Evolutionary conservation across 2,329 filamentous ascomycete genomes (phyloP), one percentile per base, ranked within the genome.

Genomic region (Aspergillus felis): DNA sequence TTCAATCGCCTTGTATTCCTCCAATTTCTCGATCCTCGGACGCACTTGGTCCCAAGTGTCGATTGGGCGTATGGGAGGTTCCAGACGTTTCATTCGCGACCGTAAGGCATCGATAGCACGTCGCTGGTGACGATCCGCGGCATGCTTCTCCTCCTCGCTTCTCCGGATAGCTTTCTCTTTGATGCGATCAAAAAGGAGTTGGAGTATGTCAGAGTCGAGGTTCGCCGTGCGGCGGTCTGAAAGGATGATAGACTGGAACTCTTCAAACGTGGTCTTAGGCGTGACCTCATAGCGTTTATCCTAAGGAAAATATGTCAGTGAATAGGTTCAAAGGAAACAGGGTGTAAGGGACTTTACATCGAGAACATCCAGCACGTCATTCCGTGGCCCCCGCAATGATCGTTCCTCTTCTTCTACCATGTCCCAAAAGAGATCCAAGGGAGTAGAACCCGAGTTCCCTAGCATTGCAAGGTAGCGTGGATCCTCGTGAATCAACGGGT

Each of bases 351-450:
- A 14, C 78, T 87, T 80, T 75, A 94, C 91, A 81, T 95, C 90
- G 65, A 96, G 82, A 64, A 94, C 91, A 76, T 96, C 92, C 63
- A 94, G 79, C 42, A 95, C 89, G 69, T 92, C 87, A 70, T 94
- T 95, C 60, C 91, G 84, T 51, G 88, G 87, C 51, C 85, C 87
- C 60, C 92, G 88, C 50, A 97, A 80, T n/a, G 88, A 87, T 57
- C 90, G 86, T 70, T 99, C 93, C 73, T 97, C 92, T 72, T 96
- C 92, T 72, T 97, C 94, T 27, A 97, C 83, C 50, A 92, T 81
- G 72, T 99, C 94, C 91, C 93, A 97, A 78, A 99, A 97, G 6
- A 99, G 81, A 68, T 97, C 92, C 63, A 96, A 82, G 14, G 94
- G 91, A 4, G 86, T 89, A 4, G 92, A 96, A 56, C 93, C 92